Base-by-base conservation (phyloP, 495 filamentous ascomycete genomes). In the Achaetomiella virescens region DNA sequence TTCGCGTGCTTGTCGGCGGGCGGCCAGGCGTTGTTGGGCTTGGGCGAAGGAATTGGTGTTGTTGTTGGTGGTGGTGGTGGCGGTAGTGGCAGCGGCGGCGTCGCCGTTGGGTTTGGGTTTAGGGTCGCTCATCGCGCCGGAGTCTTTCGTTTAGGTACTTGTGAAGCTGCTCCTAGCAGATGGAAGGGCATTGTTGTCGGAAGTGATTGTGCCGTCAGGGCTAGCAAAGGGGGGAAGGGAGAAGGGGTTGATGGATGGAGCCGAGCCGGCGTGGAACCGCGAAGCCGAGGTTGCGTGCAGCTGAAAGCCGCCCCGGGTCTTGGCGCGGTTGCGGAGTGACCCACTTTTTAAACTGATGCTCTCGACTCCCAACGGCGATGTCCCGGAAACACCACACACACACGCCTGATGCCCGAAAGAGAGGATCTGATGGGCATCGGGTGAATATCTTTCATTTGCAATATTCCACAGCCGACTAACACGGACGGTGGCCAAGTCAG, bases 1-100 rank as follows among this genome's bases (percentile, higher is more conserved):
- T 66, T 87, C 88, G 64, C 86, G 86, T 24, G 81, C 80, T 64
- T 81, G 79, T 52, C 89, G 89, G 48, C 91, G 88, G 51, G 86
- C 86, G 49, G 84, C 78, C 51, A 96, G 78, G 62, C 91, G 87
- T 73, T 86, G 78, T 72, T 96, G 90, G 54, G 91, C 91, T 60
- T 84, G 82, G 68, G 87, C 85, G 69, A 96, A 96, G 60, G 90
- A 85, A 43, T 66, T 62, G 64, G 25, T 33, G 25, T 46, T 41
- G 42, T 22, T 33, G 37, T 44, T 22, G 50, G 44, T 9, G 29
- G 2, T 31, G 2, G 42, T 9, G 21, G 7, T 33, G 43, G 49
- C 21, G 27, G 36, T 27, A n/a, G 25, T 17, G 56, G 2, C 31
- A 17, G 0, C 9, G 55, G 18, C 14, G 18, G 35, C 36, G 25